These are phyloP conservation scores for Oehlia diaphana DNA, from an alignment of 192 early-diverging fungal species.

Conservation along the genomic window DNA sequence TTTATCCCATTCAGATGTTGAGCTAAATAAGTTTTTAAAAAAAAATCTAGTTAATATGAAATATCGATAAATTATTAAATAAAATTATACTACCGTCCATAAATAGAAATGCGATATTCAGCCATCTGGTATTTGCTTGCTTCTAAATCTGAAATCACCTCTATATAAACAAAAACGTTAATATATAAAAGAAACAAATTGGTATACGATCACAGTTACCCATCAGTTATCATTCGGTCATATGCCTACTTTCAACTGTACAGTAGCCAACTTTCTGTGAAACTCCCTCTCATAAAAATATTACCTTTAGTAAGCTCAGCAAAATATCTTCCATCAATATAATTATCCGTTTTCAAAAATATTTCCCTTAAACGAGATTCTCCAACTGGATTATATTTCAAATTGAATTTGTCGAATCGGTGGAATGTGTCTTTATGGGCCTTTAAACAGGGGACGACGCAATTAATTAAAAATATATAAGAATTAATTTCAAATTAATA, in stretches of 20 bases:
- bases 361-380: constrained; percentile 93
- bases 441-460: constrained; percentile 23
- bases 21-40: background rate
- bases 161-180: constrained; percentile 36
- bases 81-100: constrained; percentile 67
- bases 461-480: background rate
- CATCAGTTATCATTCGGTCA: too few species aligned
- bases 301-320: constrained; percentile 88
- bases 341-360: constrained; percentile 96
- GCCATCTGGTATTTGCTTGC: constrained; percentile 93
- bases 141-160: constrained; percentile 88
- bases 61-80: background rate
- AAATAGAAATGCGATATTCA: constrained; percentile 93
- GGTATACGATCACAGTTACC: too few species aligned
- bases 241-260: too few species aligned
- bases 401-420: constrained; percentile 96
- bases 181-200: background rate
- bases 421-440: constrained; percentile 96
- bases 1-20: constrained; percentile 84
- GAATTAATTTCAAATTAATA: background rate
- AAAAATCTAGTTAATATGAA: background rate
- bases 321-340: constrained; percentile 80
- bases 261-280: too few species aligned
- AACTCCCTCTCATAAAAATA: background rate
- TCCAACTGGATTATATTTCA: constrained; percentile 95